Evolutionary conservation across 768 basidiomycete genomes (phyloP).

Genomic region (Neoboletus magnificus): DNA sequence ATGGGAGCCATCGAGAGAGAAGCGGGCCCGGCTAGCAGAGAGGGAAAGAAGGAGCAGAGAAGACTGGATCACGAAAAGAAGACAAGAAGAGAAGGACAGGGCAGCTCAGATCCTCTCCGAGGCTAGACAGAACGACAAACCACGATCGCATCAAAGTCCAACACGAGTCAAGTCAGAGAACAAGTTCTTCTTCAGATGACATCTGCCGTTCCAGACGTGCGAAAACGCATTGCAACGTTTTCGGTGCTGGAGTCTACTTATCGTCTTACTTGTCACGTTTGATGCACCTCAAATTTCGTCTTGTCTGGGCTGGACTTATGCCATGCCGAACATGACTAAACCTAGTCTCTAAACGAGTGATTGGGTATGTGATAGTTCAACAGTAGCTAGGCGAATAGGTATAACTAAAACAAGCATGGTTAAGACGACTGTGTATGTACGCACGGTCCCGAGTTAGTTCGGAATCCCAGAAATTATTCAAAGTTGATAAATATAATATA

Average conservation of each 20-base stretch:
- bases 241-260: background rate
- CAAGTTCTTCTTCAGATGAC: conserved; percentile 43
- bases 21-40: conserved; percentile 46
- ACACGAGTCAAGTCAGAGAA: conserved; percentile 32
- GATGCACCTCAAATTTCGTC: background rate
- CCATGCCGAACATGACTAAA: background rate
- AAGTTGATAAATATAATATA: conserved; percentile 23
- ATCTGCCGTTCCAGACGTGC: conserved; percentile 10
- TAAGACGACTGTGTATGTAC: conserved; percentile 2
- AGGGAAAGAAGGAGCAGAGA: conserved; percentile 47
- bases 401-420: conserved; percentile 7
- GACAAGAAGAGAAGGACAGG: conserved; percentile 40
- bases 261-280: conserved; percentile 8
- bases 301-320: background rate
- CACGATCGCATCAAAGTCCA: conserved; percentile 8
- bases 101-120: conserved; percentile 35
- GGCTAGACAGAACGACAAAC: conserved; percentile 12
- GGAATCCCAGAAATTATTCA: conserved; percentile 12
- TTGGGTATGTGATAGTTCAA: conserved; percentile 10
- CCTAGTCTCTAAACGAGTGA: conserved; percentile 1
- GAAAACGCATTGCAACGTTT: conserved; percentile 1
- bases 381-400: conserved; percentile 9
- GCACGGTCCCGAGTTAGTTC: conserved; percentile 15
- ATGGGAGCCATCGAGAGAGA: conserved; percentile 61
- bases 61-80: conserved; percentile 36